Evolutionary conservation across 2,329 filamentous ascomycete species (phyloP).

Genomic region (Elsinoe batatas): DNA sequence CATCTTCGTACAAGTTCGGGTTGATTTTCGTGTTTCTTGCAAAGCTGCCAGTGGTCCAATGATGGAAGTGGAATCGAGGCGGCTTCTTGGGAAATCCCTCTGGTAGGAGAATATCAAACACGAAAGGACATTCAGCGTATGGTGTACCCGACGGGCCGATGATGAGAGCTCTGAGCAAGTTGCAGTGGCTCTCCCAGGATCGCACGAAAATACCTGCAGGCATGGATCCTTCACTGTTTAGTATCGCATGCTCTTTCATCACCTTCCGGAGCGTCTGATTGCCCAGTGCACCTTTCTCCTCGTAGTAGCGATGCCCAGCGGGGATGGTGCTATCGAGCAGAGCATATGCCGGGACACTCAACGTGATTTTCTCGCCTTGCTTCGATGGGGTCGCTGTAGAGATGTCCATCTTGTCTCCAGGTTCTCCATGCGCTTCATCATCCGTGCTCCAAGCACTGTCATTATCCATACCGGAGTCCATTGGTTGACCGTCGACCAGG

Average conservation of each 20-base stretch:
- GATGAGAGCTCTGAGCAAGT: slow-evolving; percentile 49
- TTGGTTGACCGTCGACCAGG: slow-evolving; percentile 1
- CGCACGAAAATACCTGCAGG: slow-evolving; percentile 49
- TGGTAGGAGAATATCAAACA: slow-evolving; percentile 49
- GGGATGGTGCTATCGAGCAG: slow-evolving; percentile 36
- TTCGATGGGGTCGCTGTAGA: neutral
- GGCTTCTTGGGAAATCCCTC: slow-evolving; percentile 42
- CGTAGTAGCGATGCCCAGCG: slow-evolving; percentile 33
- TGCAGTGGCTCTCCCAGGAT: slow-evolving; percentile 49
- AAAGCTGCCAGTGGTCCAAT: slow-evolving; percentile 37
- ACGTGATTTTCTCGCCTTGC: neutral
- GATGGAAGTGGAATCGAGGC: slow-evolving; percentile 48
- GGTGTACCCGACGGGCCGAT: slow-evolving; percentile 50
- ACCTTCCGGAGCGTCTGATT: slow-evolving; percentile 36
- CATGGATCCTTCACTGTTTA: slow-evolving; percentile 33
- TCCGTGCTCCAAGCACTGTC: slow-evolving; percentile 17
- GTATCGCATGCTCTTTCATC: slow-evolving; percentile 51
- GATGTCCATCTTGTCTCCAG: neutral
- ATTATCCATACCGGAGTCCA: neutral
- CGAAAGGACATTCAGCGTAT: slow-evolving; percentile 51
- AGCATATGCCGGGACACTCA: slow-evolving; percentile 11
- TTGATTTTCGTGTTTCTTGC: slow-evolving; percentile 45
- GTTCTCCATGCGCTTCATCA: slow-evolving; percentile 8
- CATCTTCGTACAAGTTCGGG: slow-evolving; percentile 54
- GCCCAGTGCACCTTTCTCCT: slow-evolving; percentile 15